These are phyloP conservation scores for Penicillium sp. DNA, from an alignment of 2,329 filamentous ascomycete species.

Conservation along the genomic window DNA sequence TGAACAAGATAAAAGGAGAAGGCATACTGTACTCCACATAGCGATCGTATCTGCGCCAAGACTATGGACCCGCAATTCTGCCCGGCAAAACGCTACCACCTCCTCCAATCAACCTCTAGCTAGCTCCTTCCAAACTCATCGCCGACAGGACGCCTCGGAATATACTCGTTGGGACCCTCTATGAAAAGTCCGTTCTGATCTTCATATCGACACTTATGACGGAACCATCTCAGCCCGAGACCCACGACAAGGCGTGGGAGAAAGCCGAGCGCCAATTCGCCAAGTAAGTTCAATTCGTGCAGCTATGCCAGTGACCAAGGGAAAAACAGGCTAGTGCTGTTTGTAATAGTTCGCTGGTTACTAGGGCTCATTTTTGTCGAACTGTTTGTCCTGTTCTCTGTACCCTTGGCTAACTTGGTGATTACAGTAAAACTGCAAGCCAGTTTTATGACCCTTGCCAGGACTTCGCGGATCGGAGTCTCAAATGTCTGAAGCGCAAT, in stretches of 20 bases:
- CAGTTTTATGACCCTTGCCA: constrained; percentile 96
- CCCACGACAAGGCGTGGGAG: constrained; percentile 54
- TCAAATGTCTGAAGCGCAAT: constrained; percentile 86
- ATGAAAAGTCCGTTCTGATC: neutral
- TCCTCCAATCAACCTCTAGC: constrained; percentile 20
- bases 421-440: constrained; percentile 74
- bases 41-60: constrained; percentile 20
- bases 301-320: neutral
- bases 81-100: constrained; percentile 13
- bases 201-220: constrained; percentile 17
- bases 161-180: neutral
- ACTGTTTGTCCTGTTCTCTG: neutral
- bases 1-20: no score
- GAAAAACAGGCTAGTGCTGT: neutral
- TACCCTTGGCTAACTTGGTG: neutral
- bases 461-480: constrained; percentile 80
- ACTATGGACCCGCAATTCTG: constrained; percentile 25
- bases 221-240: constrained; percentile 16
- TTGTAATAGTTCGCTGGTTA: constrained; percentile 7
- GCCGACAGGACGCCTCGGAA: neutral
- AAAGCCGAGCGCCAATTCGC: constrained; percentile 63
- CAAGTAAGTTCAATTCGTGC: constrained; percentile 47
- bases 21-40: no score
- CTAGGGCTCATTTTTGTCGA: neutral
- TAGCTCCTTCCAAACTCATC: constrained; percentile 17